Percentiles rank a stretch among this genome's conserved stretches.
Evolutionary conservation across 192 early-diverging fungal species (phyloP).

Genomic region (Spizellomyces punctatus): DNA sequence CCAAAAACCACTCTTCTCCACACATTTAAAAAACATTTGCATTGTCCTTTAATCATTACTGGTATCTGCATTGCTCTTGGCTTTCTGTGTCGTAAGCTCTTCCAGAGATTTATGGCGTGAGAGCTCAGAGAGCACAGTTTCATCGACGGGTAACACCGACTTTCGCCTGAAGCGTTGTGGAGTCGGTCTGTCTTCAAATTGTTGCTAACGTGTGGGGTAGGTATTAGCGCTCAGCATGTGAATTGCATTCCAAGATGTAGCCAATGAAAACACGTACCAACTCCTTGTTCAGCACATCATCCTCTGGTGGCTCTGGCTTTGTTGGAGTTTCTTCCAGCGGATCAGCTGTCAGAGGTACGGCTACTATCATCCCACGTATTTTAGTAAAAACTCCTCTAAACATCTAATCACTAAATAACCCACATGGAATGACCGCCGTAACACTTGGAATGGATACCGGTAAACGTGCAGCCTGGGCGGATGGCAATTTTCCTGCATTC

Average conservation of each 20-base stretch:
- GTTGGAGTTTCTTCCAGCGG: conserved; percentile 32
- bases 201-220: conserved; percentile 30
- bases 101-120: conserved; percentile 62
- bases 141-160: conserved; percentile 69
- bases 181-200: conserved; percentile 56
- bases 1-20: too few relatives aligned
- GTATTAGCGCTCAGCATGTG: background rate
- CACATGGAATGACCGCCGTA: too few relatives aligned
- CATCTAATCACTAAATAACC: too few relatives aligned
- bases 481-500: conserved; percentile 46
- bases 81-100: conserved; percentile 39
- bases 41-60: too few relatives aligned
- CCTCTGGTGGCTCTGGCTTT: conserved; percentile 38
- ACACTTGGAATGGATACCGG: too few relatives aligned
- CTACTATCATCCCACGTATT: too few relatives aligned
- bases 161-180: conserved; percentile 63
- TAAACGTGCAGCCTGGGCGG: background rate
- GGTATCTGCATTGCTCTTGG: background rate
- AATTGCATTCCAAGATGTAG: background rate
- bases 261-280: conserved; percentile 26
- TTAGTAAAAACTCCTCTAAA: too few relatives aligned
- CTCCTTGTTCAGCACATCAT: conserved; percentile 48
- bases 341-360: background rate
- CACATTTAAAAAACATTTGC: too few relatives aligned
- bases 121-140: conserved; percentile 60